A percentile compares a stretch with the other conserved stretches of the same genome.
Evolutionary conservation across 139 green algal species (phyloP).

Genomic region (Zygnema cylindricum): DNA sequence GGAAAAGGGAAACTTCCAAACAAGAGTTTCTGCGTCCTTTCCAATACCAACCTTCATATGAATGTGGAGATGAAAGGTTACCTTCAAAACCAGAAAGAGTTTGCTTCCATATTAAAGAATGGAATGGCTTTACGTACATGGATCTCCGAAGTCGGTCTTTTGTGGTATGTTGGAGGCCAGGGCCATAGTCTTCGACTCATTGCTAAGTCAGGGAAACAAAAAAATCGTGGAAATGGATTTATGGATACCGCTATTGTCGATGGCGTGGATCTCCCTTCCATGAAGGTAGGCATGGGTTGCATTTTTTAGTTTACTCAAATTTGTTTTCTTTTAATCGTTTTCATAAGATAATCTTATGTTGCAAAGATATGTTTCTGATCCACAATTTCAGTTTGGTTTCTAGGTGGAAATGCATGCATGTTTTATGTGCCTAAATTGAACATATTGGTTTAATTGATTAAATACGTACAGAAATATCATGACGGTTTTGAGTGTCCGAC

Average conservation of each 20-base stretch:
- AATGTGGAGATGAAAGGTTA: slow-evolving; percentile 19
- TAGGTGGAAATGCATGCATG: too few species aligned
- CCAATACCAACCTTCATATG: not conserved
- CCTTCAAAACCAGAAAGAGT: not conserved
- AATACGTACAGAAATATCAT: too few species aligned
- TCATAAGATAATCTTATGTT: too few species aligned
- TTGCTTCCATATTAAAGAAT: too few species aligned
- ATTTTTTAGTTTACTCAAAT: too few species aligned
- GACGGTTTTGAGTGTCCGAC: too few species aligned
- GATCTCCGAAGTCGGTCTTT: slow-evolving; percentile 12
- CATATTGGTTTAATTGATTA: too few species aligned
- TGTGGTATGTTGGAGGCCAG: slow-evolving; percentile 21
- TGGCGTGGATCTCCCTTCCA: not conserved
- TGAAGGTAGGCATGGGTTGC: too few species aligned
- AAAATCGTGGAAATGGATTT: not conserved
- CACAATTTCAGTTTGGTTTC: too few species aligned
- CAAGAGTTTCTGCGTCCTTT: slow-evolving; percentile 27
- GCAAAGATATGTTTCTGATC: too few species aligned
- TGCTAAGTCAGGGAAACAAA: not conserved
- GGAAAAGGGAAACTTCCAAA: not conserved
- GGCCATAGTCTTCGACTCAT: slow-evolving; percentile 17
- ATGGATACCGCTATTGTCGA: not conserved
- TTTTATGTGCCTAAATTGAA: too few species aligned
- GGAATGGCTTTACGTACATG: not conserved
- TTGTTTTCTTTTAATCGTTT: too few species aligned